phyloP scores from a whole-genome alignment of 306 rosid genomes.

The Inga oerstediana region DNA sequence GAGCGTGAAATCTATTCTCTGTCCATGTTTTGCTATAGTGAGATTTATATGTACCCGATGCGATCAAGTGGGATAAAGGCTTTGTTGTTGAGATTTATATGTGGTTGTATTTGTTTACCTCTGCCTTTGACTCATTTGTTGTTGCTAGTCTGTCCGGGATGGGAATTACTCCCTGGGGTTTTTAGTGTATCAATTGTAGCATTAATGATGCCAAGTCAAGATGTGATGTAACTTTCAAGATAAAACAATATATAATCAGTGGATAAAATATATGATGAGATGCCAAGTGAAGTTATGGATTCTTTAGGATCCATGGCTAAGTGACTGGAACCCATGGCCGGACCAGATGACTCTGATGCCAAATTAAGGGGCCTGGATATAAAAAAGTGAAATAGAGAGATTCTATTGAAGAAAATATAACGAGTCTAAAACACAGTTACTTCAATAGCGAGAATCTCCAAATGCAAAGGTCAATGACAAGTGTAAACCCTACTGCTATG shows the following conservation, averaged over 20 bases:
- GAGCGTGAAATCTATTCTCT: background rate
- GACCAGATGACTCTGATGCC: background rate
- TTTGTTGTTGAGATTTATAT: too few relatives aligned
- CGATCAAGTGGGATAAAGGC: too few relatives aligned
- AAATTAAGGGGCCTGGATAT: background rate
- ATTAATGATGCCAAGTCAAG: background rate
- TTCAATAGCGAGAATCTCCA: background rate
- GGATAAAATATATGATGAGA: background rate
- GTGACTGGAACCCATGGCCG: background rate
- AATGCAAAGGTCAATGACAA: background rate
- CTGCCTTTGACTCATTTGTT: background rate
- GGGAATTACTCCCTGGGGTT: background rate
- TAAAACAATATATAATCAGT: background rate
- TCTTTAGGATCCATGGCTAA: background rate
- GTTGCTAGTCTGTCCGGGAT: background rate
- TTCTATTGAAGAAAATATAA: background rate
- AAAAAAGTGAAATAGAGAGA: background rate
- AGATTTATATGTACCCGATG: background rate
- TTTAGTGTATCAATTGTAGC: background rate
- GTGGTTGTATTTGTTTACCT: background rate
- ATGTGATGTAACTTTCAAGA: background rate
- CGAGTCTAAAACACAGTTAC: background rate
- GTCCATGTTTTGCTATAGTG: background rate
- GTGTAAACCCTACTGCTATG: background rate
- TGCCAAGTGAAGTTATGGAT: background rate